Evolutionary conservation across 2,329 filamentous ascomycete species (phyloP).

Genomic region (Trichoderma sp.): DNA sequence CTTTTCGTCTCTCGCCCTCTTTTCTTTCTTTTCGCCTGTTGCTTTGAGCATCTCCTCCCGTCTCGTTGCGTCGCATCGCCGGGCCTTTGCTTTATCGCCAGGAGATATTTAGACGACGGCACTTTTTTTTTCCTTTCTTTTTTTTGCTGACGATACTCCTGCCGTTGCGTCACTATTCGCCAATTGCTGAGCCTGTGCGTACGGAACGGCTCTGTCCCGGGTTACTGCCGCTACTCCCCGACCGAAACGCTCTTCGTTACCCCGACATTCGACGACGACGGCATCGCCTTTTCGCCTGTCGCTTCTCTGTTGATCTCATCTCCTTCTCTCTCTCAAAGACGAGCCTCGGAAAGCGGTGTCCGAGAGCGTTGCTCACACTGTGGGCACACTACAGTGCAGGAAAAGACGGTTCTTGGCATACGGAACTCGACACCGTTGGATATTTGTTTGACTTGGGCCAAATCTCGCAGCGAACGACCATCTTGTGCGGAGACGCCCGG

Average conservation of each 20-base stretch:
- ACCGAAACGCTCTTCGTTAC: background rate
- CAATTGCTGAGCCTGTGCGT: slow-evolving; percentile 8
- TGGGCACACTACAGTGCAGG: background rate
- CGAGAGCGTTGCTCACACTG: background rate
- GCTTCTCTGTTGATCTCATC: background rate
- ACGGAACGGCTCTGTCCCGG: background rate
- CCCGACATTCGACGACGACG: background rate
- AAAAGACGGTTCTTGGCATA: background rate
- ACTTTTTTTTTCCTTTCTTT: background rate
- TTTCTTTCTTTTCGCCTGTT: background rate
- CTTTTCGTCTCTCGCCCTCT: background rate
- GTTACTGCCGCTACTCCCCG: slow-evolving; percentile 9
- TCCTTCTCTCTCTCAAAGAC: background rate
- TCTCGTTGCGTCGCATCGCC: background rate
- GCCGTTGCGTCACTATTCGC: slow-evolving; percentile 18
- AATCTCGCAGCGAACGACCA: background rate
- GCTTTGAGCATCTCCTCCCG: background rate
- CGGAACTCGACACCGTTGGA: background rate
- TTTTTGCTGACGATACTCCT: background rate
- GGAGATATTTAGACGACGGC: background rate
- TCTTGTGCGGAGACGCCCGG: background rate
- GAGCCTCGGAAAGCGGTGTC: background rate
- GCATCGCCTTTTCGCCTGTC: background rate
- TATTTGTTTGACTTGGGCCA: background rate
- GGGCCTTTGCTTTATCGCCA: background rate